Percentiles rank a stretch among this genome's conserved stretches.
These are phyloP conservation scores for Micromonas pusilla DNA, from an alignment of 139 green algal species.

Conservation along the genomic window DNA sequence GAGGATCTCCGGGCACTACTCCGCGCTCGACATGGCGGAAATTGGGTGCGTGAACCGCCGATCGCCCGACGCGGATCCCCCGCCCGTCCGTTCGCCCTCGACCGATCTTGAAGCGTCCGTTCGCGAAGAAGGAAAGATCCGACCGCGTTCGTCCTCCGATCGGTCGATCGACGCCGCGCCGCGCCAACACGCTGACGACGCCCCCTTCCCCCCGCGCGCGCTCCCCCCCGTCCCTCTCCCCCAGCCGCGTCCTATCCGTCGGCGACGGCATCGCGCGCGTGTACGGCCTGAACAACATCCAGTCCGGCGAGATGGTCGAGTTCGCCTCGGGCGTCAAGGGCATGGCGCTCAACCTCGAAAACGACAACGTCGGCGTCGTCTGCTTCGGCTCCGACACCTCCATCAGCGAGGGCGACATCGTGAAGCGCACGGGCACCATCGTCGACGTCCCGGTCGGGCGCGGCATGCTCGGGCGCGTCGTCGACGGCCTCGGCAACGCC, in stretches of 20 bases:
- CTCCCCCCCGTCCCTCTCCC: no score
- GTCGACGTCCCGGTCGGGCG: conserved; percentile 79
- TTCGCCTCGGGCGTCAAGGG: conserved; percentile 74
- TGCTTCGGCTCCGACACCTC: conserved; percentile 71
- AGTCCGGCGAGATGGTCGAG: conserved; percentile 83
- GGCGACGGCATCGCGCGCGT: conserved; percentile 87
- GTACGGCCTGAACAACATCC: conserved; percentile 76
- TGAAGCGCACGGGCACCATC: conserved; percentile 83
- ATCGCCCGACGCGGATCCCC: no score
- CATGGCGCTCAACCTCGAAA: conserved; percentile 87
- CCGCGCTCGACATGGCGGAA: conserved; percentile 35
- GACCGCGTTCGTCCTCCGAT: no score
- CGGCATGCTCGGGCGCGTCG: conserved; percentile 72
- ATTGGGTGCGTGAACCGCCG: no score
- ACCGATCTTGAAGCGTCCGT: no score
- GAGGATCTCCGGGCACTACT: conserved; percentile 17
- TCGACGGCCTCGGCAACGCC: conserved; percentile 74
- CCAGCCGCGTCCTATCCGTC: conserved; percentile 71
- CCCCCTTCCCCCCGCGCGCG: no score
- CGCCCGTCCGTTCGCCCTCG: no score
- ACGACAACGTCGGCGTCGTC: conserved; percentile 85
- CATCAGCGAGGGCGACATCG: conserved; percentile 75
- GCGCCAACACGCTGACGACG: no score
- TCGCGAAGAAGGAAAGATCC: no score
- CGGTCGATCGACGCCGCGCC: no score